Percentiles rank a stretch among this genome's conserved stretches.
phyloP scores from a whole-genome alignment of 768 basidiomycete genomes.

The Suillus americanus region DNA sequence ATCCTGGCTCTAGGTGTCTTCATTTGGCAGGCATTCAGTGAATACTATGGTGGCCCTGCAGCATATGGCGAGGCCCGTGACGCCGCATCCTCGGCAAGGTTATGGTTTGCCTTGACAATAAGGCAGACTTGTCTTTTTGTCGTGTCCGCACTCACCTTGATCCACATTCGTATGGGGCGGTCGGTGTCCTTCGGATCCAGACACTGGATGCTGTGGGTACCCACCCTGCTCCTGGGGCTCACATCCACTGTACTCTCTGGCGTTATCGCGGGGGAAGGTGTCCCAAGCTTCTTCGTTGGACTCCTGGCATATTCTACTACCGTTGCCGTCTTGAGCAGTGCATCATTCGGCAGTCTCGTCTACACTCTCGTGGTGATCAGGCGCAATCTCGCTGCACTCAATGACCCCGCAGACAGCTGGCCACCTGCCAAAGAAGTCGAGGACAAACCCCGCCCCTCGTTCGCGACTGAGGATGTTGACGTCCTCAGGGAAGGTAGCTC shows the following conservation, averaged over 20 bases:
- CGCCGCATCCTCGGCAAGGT: slow-evolving; percentile 52
- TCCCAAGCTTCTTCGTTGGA: slow-evolving; percentile 59
- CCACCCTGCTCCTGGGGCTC: slow-evolving; percentile 51
- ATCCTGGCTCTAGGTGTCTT: slow-evolving; percentile 61
- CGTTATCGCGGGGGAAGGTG: slow-evolving; percentile 52
- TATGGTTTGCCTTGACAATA: slow-evolving; percentile 71
- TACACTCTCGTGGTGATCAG: slow-evolving; percentile 65
- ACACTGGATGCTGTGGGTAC: slow-evolving; percentile 76
- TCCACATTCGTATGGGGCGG: slow-evolving; percentile 69
- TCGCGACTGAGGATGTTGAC: slow-evolving; percentile 71
- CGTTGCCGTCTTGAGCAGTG: slow-evolving; percentile 50
- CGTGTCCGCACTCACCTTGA: slow-evolving; percentile 56
- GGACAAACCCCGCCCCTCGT: slow-evolving; percentile 59
- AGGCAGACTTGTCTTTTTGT: slow-evolving; percentile 70
- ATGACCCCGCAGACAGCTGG: slow-evolving; percentile 57
- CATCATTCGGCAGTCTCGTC: slow-evolving; percentile 58
- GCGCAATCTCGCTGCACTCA: slow-evolving; percentile 57
- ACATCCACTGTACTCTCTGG: slow-evolving; percentile 61
- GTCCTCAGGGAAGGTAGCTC: slow-evolving; percentile 73
- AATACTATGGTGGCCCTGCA: slow-evolving; percentile 47
- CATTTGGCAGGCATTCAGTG: slow-evolving; percentile 62
- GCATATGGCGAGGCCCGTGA: slow-evolving; percentile 46
- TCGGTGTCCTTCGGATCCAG: slow-evolving; percentile 67
- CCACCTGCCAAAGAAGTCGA: slow-evolving; percentile 54
- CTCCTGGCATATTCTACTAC: slow-evolving; percentile 56